A percentile compares a stretch with the other conserved stretches of the same genome.
phyloP scores from a whole-genome alignment of 805 yeast genomes.

The Wickerhamomyces tratensis region DNA sequence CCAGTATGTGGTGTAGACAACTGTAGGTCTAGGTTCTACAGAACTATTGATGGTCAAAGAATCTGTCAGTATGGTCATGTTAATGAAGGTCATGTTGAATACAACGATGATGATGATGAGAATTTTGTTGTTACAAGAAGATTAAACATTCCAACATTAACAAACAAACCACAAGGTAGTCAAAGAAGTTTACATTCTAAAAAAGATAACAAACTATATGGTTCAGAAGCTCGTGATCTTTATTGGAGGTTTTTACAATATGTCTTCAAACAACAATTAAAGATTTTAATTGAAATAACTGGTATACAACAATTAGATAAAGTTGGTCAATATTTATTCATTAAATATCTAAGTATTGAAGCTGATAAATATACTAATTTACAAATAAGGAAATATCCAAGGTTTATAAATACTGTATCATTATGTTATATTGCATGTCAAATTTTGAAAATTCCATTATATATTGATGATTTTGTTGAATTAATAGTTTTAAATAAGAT shows the following conservation, averaged over 20 bases:
- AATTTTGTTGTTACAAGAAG: conserved; percentile 41
- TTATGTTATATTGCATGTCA: conserved; percentile 43
- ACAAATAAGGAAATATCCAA: neutral
- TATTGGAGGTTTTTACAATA: neutral
- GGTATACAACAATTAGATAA: too few relatives aligned
- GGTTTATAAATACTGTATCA: conserved; percentile 14
- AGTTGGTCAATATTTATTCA: neutral
- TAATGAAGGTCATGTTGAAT: conserved; percentile 66
- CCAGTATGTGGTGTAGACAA: conserved; percentile 84
- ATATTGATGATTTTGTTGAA: conserved; percentile 35
- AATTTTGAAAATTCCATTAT: conserved; percentile 39
- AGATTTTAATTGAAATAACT: neutral
- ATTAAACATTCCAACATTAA: conserved; percentile 36
- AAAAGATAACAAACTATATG: conserved; percentile 3
- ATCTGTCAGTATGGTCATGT: conserved; percentile 92
- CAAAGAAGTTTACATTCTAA: conserved; percentile 2
- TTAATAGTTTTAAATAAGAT: conserved; percentile 33
- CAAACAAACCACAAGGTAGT: conserved; percentile 6
- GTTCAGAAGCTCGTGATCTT: conserved; percentile 4
- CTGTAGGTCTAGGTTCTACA: conserved; percentile 74
- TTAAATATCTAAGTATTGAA: too few relatives aligned
- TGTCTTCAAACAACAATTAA: neutral
- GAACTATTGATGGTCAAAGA: conserved; percentile 62
- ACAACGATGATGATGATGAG: conserved; percentile 76
- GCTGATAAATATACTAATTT: too few relatives aligned